phyloP scores from a whole-genome alignment of 2,329 filamentous ascomycete species.

The Kalaharituber pfeilii region DNA sequence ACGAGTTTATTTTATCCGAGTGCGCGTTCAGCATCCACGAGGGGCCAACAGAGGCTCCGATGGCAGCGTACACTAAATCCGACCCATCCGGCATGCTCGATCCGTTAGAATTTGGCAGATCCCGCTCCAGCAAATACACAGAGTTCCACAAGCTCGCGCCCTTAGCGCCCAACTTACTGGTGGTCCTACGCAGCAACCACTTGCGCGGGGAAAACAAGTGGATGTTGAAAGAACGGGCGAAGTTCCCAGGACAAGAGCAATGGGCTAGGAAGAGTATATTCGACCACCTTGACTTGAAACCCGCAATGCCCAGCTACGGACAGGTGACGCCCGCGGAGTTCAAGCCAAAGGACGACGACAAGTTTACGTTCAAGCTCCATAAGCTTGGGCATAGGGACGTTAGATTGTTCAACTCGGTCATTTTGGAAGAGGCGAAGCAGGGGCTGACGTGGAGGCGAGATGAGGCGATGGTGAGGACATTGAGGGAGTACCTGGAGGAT shows the following conservation, averaged over 20 bases:
- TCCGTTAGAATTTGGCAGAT: not conserved
- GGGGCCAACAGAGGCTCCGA: slow-evolving; percentile 6
- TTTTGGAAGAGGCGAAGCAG: slow-evolving; percentile 2
- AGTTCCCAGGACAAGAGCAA: not conserved
- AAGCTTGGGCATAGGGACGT: not conserved
- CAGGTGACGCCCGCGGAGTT: not conserved
- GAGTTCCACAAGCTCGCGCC: slow-evolving; percentile 7
- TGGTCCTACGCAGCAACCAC: slow-evolving; percentile 5
- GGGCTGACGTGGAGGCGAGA: slow-evolving; percentile 1
- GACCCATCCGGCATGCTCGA: not conserved
- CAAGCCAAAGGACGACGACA: slow-evolving; percentile 3
- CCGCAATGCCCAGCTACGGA: slow-evolving; percentile 1
- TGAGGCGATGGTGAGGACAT: slow-evolving; percentile 1
- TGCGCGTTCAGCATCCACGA: slow-evolving; percentile 5
- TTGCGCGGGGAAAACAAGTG: too few relatives aligned
- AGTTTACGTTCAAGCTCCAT: slow-evolving; percentile 5
- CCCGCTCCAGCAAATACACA: not conserved
- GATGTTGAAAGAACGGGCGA: too few relatives aligned
- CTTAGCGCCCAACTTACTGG: slow-evolving; percentile 3
- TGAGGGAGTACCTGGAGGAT: not conserved
- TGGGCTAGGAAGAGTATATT: not conserved
- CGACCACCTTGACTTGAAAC: not conserved
- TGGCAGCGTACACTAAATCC: too few relatives aligned
- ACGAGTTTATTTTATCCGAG: slow-evolving; percentile 7
- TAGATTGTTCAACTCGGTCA: slow-evolving; percentile 1